phyloP scores from a whole-genome alignment of 2,329 filamentous ascomycete genomes.

The Trichoderma gracile region DNA sequence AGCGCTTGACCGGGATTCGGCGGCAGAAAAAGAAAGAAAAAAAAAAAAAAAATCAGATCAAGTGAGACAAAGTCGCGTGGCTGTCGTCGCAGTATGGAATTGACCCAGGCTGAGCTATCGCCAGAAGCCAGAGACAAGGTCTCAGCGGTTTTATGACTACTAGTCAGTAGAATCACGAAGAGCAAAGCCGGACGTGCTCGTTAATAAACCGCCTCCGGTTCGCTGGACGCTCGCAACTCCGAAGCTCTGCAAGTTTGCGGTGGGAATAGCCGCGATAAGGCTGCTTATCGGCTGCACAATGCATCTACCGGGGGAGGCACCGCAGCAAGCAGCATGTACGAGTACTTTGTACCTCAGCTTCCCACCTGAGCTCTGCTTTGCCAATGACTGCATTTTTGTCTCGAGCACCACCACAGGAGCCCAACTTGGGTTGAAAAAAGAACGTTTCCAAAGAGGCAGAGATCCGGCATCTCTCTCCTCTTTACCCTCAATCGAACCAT shows the following conservation, averaged over 20 bases:
- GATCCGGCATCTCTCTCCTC: constrained; percentile 32
- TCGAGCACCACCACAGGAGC: constrained; percentile 5
- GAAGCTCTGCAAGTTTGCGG: constrained; percentile 26
- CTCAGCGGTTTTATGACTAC: background rate
- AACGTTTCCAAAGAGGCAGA: constrained; percentile 28
- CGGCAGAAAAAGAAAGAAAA: background rate
- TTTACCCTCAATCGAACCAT: constrained; percentile 39
- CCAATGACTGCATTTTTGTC: constrained; percentile 22
- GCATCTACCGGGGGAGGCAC: constrained; percentile 36
- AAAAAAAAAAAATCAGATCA: background rate
- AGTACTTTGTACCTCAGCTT: constrained; percentile 30
- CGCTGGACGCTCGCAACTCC: constrained; percentile 34
- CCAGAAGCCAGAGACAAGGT: background rate
- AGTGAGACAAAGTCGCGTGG: background rate
- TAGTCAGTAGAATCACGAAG: background rate
- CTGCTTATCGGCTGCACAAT: constrained; percentile 39
- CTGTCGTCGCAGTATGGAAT: constrained; percentile 9
- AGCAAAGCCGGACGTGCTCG: constrained; percentile 2
- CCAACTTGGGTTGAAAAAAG: constrained; percentile 19
- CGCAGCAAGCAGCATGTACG: constrained; percentile 11
- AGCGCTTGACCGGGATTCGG: constrained; percentile 7
- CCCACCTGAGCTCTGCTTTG: background rate
- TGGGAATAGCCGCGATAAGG: constrained; percentile 33
- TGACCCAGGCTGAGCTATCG: background rate
- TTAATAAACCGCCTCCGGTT: constrained; percentile 23